phyloP scores from a whole-genome alignment of 805 yeast genomes.

The Cyberlindnera americana region DNA sequence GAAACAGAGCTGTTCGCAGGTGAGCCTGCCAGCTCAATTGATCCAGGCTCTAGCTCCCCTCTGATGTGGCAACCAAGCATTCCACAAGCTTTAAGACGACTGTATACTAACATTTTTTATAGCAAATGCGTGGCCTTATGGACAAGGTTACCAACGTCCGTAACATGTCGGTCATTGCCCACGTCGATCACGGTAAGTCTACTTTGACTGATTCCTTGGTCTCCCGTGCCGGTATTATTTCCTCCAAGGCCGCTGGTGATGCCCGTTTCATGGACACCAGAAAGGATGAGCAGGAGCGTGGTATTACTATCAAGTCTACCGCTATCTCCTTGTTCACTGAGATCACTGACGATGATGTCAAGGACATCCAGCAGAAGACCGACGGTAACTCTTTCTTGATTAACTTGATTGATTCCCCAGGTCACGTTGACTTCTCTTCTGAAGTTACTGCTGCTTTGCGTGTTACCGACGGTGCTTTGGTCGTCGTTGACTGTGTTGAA shows the following conservation, averaged over 20 bases:
- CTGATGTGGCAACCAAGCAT: too few species aligned
- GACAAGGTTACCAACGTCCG: conserved; percentile 99
- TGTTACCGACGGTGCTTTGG: conserved; percentile 99
- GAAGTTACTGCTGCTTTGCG: conserved; percentile 99
- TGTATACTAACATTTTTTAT: conserved; percentile 20
- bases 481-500: conserved; percentile 98
- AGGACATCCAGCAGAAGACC: conserved; percentile 79
- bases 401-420: conserved; percentile 99
- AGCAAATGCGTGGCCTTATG: conserved; percentile 98
- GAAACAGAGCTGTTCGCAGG: too few species aligned
- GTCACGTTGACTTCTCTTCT: conserved; percentile 99
- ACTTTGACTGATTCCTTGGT: conserved; percentile 99
- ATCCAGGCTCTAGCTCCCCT: too few species aligned
- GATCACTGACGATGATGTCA: conserved; percentile 83
- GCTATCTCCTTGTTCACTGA: conserved; percentile 95
- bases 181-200: conserved; percentile 99
- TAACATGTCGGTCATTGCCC: conserved; percentile 99
- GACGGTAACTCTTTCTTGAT: conserved; percentile 93
- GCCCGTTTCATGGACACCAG: conserved; percentile 99
- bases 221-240: conserved; percentile 98
- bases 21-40: too few species aligned
- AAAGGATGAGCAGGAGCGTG: conserved; percentile 99
- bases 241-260: conserved; percentile 99
- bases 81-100: too few species aligned
- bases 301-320: conserved; percentile 98